phyloP scores from a whole-genome alignment of 768 basidiomycete genomes.

The Boletus subparvulus region DNA sequence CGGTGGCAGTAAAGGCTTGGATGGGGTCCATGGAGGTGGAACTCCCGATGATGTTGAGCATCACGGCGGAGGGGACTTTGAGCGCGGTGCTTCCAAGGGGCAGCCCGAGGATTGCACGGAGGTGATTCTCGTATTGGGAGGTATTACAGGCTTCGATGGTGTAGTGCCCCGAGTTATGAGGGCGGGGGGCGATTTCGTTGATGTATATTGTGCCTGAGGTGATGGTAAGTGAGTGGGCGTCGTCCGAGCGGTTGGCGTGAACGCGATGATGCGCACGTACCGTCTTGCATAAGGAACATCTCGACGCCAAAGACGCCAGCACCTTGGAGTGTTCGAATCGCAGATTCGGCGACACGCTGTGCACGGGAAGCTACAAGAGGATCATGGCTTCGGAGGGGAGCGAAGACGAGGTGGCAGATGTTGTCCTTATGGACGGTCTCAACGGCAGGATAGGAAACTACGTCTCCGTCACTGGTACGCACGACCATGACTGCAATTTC shows the following conservation, averaged over 20 bases:
- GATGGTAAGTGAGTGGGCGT: not conserved
- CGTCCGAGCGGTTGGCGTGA: not conserved
- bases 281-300: constrained; percentile 90
- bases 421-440: constrained; percentile 95
- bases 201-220: constrained; percentile 68
- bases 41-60: constrained; percentile 94
- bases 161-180: constrained; percentile 98
- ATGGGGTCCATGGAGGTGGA: constrained; percentile 67
- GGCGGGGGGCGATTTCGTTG: constrained; percentile 97
- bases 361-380: constrained; percentile 58
- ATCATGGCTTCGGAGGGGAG: constrained; percentile 70
- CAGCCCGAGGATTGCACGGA: constrained; percentile 87
- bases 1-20: constrained; percentile 50
- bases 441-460: constrained; percentile 84
- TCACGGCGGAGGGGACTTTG: constrained; percentile 82
- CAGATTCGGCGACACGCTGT: constrained; percentile 71
- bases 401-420: constrained; percentile 90
- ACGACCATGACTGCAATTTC: constrained; percentile 99
- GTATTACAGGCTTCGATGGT: constrained; percentile 97
- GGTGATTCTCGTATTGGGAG: constrained; percentile 97
- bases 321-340: constrained; percentile 75
- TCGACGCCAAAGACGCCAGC: constrained; percentile 83
- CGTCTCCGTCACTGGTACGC: constrained; percentile 67
- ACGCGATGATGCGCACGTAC: constrained; percentile 41
- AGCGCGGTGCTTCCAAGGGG: constrained; percentile 88